Conservation (phyloP, 2,329 filamentous ascomycete genomes). For the Colletotrichum sp. region DNA sequence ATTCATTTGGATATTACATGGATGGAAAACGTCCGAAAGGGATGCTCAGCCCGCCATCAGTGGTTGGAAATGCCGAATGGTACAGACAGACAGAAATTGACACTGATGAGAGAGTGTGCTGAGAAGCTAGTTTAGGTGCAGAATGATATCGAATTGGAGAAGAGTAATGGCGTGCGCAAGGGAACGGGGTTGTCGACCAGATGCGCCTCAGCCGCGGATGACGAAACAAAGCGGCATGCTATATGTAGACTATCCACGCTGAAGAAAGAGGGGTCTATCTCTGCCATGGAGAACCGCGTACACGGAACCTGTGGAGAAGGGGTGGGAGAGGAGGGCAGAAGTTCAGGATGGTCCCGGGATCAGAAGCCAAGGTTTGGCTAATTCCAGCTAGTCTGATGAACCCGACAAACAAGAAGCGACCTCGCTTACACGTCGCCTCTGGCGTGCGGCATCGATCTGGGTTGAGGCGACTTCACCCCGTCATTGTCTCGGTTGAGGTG, state of each 20-base stretch:
- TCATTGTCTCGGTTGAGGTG: not conserved
- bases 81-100: not conserved
- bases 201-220: not conserved
- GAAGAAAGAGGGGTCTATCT: conserved; percentile 6
- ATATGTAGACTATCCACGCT: not conserved
- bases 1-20: not conserved
- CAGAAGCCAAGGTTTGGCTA: not conserved
- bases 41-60: not conserved
- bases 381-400: not conserved
- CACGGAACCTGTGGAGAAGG: not conserved
- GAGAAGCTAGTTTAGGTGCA: not conserved
- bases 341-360: not conserved
- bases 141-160: not conserved
- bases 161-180: not conserved
- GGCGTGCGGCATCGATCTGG: not conserved
- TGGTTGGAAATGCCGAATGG: not conserved
- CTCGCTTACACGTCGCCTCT: not conserved
- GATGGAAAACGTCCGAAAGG: not conserved
- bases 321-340: not conserved
- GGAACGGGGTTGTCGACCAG: not conserved
- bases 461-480: not conserved
- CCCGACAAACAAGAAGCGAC: not conserved
- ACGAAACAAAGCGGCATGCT: not conserved
- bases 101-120: not conserved
- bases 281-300: not conserved